phyloP scores from a whole-genome alignment of 805 yeast species.

The Kodamaea lidongshanica region DNA sequence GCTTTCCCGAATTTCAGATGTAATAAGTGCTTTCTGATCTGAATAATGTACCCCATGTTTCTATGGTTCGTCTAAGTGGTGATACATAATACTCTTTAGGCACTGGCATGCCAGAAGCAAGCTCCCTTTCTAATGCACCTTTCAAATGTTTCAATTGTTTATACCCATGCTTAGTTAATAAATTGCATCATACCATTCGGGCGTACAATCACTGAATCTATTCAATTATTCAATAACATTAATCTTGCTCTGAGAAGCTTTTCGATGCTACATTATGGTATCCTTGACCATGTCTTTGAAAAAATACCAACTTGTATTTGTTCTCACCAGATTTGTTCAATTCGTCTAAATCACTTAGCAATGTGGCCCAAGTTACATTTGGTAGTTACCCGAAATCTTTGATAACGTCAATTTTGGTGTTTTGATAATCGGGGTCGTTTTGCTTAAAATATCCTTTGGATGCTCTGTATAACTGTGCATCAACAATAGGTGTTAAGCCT shows the following conservation, averaged over 20 bases:
- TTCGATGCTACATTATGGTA: slow-evolving; percentile 24
- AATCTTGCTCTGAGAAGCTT: slow-evolving; percentile 17
- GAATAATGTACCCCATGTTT: slow-evolving; percentile 26
- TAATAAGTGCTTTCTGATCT: slow-evolving; percentile 16
- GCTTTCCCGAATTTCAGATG: slow-evolving; percentile 26
- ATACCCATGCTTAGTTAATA: slow-evolving; percentile 20
- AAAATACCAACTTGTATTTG: slow-evolving; percentile 20
- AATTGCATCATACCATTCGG: slow-evolving; percentile 30
- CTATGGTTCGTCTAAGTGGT: slow-evolving; percentile 26
- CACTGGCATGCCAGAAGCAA: slow-evolving; percentile 12
- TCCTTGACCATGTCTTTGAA: slow-evolving; percentile 32
- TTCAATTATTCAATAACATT: slow-evolving; percentile 23
- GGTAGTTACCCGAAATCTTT: slow-evolving; percentile 19
- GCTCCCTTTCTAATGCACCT: slow-evolving; percentile 1
- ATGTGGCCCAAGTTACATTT: slow-evolving; percentile 18
- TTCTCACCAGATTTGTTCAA: slow-evolving; percentile 5
- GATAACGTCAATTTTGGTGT: slow-evolving; percentile 10
- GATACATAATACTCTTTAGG: slow-evolving; percentile 25
- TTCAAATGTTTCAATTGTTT: slow-evolving; percentile 13
- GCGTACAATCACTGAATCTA: slow-evolving; percentile 14
- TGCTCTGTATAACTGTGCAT: no score
- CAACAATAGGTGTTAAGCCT: no score
- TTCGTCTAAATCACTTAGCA: slow-evolving; percentile 12
- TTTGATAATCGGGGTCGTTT: no score
- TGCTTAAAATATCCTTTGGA: slow-evolving; percentile 21